phyloP scores from a whole-genome alignment of 345 rosid genomes.

The Moricandia arvensis region DNA sequence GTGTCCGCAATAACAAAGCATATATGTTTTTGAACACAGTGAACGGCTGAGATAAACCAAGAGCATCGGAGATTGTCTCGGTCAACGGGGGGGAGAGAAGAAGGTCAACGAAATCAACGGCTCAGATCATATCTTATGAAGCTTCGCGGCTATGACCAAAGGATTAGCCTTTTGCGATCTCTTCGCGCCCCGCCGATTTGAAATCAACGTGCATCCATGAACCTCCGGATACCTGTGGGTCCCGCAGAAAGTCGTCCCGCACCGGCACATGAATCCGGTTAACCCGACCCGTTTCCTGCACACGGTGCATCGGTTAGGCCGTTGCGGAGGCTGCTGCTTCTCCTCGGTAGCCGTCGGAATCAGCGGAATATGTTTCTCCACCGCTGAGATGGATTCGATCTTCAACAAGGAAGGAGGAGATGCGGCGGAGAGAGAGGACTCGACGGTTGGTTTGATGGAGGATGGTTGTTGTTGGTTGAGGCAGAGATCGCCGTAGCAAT shows the following conservation, averaged over 20 bases:
- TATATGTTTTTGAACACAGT: neutral
- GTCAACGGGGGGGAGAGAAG: neutral
- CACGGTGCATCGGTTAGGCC: slow-evolving; percentile 46
- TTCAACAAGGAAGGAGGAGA: slow-evolving; percentile 30
- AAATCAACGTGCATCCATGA: slow-evolving; percentile 52
- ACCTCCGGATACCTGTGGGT: slow-evolving; percentile 54
- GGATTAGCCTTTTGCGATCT: slow-evolving; percentile 57
- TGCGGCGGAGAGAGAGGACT: slow-evolving; percentile 40
- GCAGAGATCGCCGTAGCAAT: slow-evolving; percentile 49
- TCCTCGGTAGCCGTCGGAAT: neutral
- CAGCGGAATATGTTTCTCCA: neutral
- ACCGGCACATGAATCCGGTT: slow-evolving; percentile 50
- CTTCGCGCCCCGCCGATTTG: slow-evolving; percentile 50
- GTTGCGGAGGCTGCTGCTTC: slow-evolving; percentile 2
- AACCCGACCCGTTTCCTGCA: slow-evolving; percentile 54
- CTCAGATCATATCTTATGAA: slow-evolving; percentile 43
- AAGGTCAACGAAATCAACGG: slow-evolving; percentile 24
- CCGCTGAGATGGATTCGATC: slow-evolving; percentile 17
- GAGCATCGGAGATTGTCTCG: neutral
- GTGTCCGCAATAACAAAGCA: slow-evolving; percentile 13
- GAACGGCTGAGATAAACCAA: slow-evolving; percentile 35
- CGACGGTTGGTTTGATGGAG: slow-evolving; percentile 43
- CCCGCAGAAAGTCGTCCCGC: slow-evolving; percentile 53
- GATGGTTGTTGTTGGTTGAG: slow-evolving; percentile 45
- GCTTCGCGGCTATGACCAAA: slow-evolving; percentile 47